Evolutionary conservation across 495 filamentous ascomycete genomes (phyloP).

Genomic region (Arthonia radiata): DNA sequence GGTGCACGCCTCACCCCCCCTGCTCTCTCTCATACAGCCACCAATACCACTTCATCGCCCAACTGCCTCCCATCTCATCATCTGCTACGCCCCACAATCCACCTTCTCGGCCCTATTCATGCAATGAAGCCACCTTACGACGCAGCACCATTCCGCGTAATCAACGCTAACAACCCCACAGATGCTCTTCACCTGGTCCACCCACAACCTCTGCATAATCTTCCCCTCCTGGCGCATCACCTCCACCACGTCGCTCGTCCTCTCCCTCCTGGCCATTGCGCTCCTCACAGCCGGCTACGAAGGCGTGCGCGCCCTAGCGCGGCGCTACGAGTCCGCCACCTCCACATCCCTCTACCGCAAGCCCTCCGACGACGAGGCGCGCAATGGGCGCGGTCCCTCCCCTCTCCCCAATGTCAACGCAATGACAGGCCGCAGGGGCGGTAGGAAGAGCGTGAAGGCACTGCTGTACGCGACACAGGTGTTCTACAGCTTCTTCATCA

Average conservation of each 20-base stretch:
- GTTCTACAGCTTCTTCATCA: slow-evolving; percentile 98
- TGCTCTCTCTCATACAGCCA: too few relatives aligned
- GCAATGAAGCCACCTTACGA: too few relatives aligned
- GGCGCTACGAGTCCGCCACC: slow-evolving; percentile 40
- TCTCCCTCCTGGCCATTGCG: slow-evolving; percentile 62
- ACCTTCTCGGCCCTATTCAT: too few relatives aligned
- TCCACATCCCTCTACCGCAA: slow-evolving; percentile 2
- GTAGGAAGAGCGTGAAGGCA: slow-evolving; percentile 52
- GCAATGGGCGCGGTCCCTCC: too few relatives aligned
- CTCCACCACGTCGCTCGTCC: slow-evolving; percentile 40
- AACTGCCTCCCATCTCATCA: not conserved
- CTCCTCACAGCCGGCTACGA: slow-evolving; percentile 77
- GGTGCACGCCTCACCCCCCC: slow-evolving; percentile 1
- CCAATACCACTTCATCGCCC: slow-evolving; percentile 1
- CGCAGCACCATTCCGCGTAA: too few relatives aligned
- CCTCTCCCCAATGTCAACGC: too few relatives aligned
- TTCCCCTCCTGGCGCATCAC: slow-evolving; percentile 76
- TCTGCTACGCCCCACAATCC: not conserved
- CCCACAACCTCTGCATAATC: slow-evolving; percentile 77
- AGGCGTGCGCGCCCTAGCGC: slow-evolving; percentile 46
- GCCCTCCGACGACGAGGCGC: too few relatives aligned
- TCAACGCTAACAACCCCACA: slow-evolving; percentile 11
- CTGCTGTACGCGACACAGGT: slow-evolving; percentile 77
- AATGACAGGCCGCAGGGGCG: too few relatives aligned
- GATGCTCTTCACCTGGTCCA: slow-evolving; percentile 97